Base-by-base conservation (phyloP, 1,139 yeast genomes). In the Dujonia santamariae region DNA sequence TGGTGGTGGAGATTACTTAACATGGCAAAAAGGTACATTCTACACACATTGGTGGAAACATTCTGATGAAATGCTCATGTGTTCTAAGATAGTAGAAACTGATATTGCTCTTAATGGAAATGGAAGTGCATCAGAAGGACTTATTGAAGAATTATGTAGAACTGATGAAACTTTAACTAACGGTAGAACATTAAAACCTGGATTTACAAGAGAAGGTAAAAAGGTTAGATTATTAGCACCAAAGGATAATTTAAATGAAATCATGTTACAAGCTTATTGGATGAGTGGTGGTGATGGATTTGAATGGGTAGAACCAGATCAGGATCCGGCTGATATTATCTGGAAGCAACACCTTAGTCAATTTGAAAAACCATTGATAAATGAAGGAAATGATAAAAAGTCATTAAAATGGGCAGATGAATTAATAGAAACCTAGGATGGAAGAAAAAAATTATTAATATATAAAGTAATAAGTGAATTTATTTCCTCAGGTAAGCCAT, bases 301-400 rank as follows among this genome's bases (percentile, higher is more conserved):
- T 49, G 82, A 77, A 42, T 85, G 90, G 85, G 79, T 72, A 4
- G 92, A 83, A 48, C 90, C 90, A 1, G 92, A 84, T 51, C 81
- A 79, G 50, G 92, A 83, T 50, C 90, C 90, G 0, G 87, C 86
- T 0, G 85, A 79, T 23, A 47, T 79, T 17, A 47, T 72, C 21
- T 80, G 85, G 86, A 61, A 67, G 31, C 37, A 51, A 2, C 67
- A 67, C 50, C 57, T 63, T 38, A 46, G 48, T 3, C 39, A 41
- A 29, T 54, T 50, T 32, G 48, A 56, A 26, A 50, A 46, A 28
- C 59, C 56, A 9, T 33, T 40, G 4, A 34, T 61, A 19, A 18
- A n/a, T 7, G 20, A 27, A n/a, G 21, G 30, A 11, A 23, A 12
- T 6, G 38, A 44, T 9, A 35, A 31, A 24, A 15, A 15, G 14